Evolutionary conservation across 495 filamentous ascomycete genomes (phyloP), one percentile per base, ranked within the genome.

Genomic region (Lasiosphaeriaceae sp.): DNA sequence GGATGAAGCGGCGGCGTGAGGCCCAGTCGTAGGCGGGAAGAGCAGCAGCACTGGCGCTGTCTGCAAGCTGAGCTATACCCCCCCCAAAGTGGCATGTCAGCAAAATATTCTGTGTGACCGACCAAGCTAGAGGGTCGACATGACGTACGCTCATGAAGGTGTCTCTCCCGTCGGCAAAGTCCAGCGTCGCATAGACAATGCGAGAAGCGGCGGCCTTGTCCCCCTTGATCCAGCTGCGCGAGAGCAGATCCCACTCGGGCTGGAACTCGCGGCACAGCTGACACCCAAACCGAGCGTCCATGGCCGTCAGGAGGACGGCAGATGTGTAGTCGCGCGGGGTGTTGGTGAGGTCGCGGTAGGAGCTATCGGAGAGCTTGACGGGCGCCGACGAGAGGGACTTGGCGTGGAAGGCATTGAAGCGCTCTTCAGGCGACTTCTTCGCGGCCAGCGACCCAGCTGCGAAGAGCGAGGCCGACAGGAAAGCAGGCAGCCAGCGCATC

Each of bases 171-270:
- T 96, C 85, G 26, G 76, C 67, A 67, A 97, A 99, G 64, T 99
- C 94, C 58, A 97, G 77, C 14, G 91, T 95, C 29, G 84, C 89
- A 74, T 90, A 96, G 49, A 96, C 66, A 53, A 96, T 61, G 52
- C 88, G 79, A 37, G 89, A 83, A 24, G 86, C 86, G 41, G 83
- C 87, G 31, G 77, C 70, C 73, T 87, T 89, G 70, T 91, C 85
- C 2, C 88, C 90, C 66, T 85, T 88, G 57, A 79, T 80, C 94
- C 94, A 99, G 76, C 90, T 95, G 67, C 83, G 88, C 16, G 83
- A 81, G 31, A 99, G 80, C 21, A 99, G 70, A 22, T 96, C 89
- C 87, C 91, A 99, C 73, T 99, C 95, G 1, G 94, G 88, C 66
- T 94, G 86, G 73, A 97, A 96, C 52, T 95, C 89, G 35, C 84